Evolutionary conservation across 495 filamentous ascomycete genomes (phyloP).

Genomic region (Penicillium pancosmium): DNA sequence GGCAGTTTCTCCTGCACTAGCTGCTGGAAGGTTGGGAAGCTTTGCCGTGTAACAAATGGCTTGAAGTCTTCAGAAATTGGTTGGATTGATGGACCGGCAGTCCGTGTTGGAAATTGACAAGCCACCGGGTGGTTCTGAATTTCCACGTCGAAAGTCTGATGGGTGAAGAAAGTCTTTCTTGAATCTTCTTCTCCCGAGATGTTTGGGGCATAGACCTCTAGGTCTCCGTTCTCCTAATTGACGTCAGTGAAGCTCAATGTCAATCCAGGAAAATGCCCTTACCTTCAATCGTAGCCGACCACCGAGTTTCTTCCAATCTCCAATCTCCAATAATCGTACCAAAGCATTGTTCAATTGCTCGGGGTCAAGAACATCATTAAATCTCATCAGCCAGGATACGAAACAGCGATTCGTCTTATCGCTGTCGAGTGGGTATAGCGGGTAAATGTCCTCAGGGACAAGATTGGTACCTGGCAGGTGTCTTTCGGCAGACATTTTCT

Average conservation of each 20-base stretch:
- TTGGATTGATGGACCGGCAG: neutral
- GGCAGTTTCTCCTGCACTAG: neutral
- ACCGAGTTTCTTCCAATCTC: conserved; percentile 1
- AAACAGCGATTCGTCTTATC: neutral
- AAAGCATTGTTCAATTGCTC: neutral
- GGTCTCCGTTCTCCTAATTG: neutral
- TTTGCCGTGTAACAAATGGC: neutral
- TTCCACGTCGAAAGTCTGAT: neutral
- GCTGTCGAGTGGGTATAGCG: conserved; percentile 1
- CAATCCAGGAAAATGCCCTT: too few relatives aligned
- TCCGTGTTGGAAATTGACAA: neutral
- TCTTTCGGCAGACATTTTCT: neutral
- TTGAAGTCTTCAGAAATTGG: neutral
- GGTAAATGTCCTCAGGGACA: neutral
- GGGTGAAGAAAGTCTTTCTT: neutral
- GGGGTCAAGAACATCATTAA: conserved; percentile 2
- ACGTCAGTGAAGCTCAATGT: neutral
- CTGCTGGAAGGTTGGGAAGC: neutral
- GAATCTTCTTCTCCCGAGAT: neutral
- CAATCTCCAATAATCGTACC: neutral
- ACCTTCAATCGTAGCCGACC: neutral
- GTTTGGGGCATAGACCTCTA: neutral
- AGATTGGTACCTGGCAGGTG: neutral
- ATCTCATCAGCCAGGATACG: neutral
- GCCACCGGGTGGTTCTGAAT: neutral